Conservation (phyloP, 2,329 filamentous ascomycete species). For the Trichoderma citrinoviride region DNA sequence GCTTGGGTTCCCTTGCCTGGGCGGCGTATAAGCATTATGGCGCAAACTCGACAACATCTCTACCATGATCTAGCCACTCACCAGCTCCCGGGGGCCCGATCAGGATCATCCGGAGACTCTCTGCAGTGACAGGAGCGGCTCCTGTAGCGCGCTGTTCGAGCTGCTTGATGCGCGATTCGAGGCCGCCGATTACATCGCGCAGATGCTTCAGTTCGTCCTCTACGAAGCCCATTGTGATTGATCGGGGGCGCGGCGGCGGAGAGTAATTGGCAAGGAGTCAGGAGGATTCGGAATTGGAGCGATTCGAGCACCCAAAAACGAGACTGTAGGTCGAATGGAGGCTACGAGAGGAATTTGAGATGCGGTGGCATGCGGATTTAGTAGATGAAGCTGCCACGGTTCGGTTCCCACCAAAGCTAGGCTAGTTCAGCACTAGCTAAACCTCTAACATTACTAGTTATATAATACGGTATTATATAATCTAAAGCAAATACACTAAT, state of each 20-base stretch:
- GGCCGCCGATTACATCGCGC: conserved; percentile 76
- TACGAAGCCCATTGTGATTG: conserved; percentile 72
- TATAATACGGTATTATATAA: neutral
- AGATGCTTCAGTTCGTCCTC: conserved; percentile 82
- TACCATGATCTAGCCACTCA: conserved; percentile 46
- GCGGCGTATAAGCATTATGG: conserved; percentile 22
- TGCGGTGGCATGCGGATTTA: neutral
- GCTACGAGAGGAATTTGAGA: conserved; percentile 2
- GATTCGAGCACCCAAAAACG: neutral
- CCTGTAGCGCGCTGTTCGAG: conserved; percentile 72
- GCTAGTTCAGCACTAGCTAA: neutral
- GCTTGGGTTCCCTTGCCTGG: conserved; percentile 98
- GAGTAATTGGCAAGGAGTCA: neutral
- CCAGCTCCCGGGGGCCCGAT: conserved; percentile 97
- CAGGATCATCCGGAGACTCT: conserved; percentile 85
- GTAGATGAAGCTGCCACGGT: neutral
- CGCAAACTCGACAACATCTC: neutral
- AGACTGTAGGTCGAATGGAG: neutral
- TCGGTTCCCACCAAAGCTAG: neutral
- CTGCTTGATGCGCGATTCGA: conserved; percentile 82
- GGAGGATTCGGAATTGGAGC: neutral
- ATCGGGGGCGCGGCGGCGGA: neutral
- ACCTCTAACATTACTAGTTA: neutral
- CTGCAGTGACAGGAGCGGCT: conserved; percentile 51
- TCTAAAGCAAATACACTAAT: neutral